Percentiles rank a stretch among this genome's conserved stretches.
phyloP scores from a whole-genome alignment of 2,329 filamentous ascomycete species.

The Botrytis cinerea region DNA sequence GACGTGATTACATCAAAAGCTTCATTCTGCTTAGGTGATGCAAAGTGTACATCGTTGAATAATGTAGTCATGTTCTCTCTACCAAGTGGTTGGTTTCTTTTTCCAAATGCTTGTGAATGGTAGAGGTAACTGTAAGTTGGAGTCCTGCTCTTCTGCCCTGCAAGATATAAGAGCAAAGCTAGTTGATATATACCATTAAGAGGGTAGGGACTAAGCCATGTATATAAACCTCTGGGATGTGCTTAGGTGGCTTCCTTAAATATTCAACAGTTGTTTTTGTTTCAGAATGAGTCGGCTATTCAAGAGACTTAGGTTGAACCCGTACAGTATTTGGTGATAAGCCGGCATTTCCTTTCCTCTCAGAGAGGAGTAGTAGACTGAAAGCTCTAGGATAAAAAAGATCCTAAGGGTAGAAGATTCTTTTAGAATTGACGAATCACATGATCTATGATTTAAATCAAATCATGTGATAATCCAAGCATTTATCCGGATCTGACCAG shows the following conservation, averaged over 20 bases:
- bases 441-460: not conserved
- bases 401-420: not conserved
- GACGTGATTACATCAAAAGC: not conserved
- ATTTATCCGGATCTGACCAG: not conserved
- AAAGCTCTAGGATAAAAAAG: not conserved
- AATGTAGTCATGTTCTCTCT: not conserved
- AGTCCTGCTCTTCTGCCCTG: not conserved
- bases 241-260: not conserved
- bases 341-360: not conserved
- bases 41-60: constrained; percentile 5
- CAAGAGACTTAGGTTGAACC: not conserved
- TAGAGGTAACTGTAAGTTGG: not conserved
- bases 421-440: not conserved
- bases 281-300: not conserved
- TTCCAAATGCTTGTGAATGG: not conserved
- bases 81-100: not conserved
- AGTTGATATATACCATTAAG: not conserved
- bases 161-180: too few species aligned
- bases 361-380: not conserved
- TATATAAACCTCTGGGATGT: not conserved
- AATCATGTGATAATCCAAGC: not conserved
- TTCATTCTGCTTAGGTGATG: not conserved
- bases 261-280: not conserved
- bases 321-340: not conserved
- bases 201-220: not conserved